phyloP scores from a whole-genome alignment of 805 yeast genomes.

The Candida ovalis region DNA sequence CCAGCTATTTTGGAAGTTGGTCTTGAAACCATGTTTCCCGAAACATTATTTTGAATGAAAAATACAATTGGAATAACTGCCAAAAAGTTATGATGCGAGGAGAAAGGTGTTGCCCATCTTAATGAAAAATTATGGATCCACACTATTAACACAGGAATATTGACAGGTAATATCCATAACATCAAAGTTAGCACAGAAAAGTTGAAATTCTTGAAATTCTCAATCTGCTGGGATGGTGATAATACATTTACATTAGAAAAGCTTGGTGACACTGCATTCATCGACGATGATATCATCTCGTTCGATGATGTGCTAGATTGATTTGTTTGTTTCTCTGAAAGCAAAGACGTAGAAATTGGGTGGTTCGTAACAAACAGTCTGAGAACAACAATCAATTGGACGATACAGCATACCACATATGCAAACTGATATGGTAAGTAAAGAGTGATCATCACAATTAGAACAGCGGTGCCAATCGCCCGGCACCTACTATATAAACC shows the following conservation, averaged over 20 bases:
- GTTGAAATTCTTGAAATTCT: slow-evolving; percentile 52
- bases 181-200: slow-evolving; percentile 60
- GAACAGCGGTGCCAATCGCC: slow-evolving; percentile 32
- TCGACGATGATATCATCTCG: neutral
- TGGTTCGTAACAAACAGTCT: slow-evolving; percentile 22
- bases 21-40: slow-evolving; percentile 45
- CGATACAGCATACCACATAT: slow-evolving; percentile 52
- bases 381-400: slow-evolving; percentile 55
- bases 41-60: slow-evolving; percentile 50
- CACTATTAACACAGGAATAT: slow-evolving; percentile 73
- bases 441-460: slow-evolving; percentile 47
- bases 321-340: neutral
- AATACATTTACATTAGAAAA: neutral
- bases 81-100: slow-evolving; percentile 79
- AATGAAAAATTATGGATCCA: slow-evolving; percentile 76
- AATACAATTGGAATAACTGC: slow-evolving; percentile 72
- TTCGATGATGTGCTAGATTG: neutral
- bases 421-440: slow-evolving; percentile 83
- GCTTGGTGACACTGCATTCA: neutral
- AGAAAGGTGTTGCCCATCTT: slow-evolving; percentile 79
- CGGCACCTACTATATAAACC: slow-evolving; percentile 19
- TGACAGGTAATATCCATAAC: slow-evolving; percentile 77
- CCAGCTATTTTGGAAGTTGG: slow-evolving; percentile 24
- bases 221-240: slow-evolving; percentile 7
- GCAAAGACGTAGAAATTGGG: neutral